Evolutionary conservation across 257 asterid genomes (phyloP).

Genomic region (Jasminum sambac): DNA sequence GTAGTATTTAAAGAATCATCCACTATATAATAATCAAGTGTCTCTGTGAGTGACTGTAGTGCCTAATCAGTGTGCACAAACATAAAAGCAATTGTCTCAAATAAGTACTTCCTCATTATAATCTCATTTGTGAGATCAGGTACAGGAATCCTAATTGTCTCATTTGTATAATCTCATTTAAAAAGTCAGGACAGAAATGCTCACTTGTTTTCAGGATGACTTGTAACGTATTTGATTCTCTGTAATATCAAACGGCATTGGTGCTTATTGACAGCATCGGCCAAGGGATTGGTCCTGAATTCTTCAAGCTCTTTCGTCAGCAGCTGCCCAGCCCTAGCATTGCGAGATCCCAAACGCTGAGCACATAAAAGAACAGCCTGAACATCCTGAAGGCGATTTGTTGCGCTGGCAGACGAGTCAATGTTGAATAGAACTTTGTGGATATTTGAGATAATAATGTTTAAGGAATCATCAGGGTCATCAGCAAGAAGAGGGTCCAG

Average conservation of each 20-base stretch:
- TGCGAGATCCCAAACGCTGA: conserved; percentile 83
- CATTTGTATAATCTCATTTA: not conserved
- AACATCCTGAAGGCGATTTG: conserved; percentile 83
- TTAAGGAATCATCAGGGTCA: conserved; percentile 82
- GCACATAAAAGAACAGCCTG: conserved; percentile 89
- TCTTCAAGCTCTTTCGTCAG: conserved; percentile 86
- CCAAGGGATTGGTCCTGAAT: conserved; percentile 60
- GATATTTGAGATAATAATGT: conserved; percentile 65
- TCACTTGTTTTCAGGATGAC: conserved; percentile 77
- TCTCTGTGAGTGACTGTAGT: not conserved
- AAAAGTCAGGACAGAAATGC: conserved; percentile 31
- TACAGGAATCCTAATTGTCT: conserved; percentile 7
- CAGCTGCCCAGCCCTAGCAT: conserved; percentile 81
- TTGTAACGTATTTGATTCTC: conserved; percentile 68
- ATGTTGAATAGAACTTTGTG: conserved; percentile 68
- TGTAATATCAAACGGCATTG: conserved; percentile 78
- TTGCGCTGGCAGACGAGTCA: conserved; percentile 68
- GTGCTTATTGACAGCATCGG: conserved; percentile 92
- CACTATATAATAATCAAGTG: not conserved
- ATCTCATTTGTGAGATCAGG: not conserved
- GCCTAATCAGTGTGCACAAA: not conserved
- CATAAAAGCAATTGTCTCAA: conserved; percentile 2
- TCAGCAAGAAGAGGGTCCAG: conserved; percentile 89
- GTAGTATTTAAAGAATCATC: not conserved
- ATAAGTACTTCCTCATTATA: not conserved